Evolutionary conservation across 345 rosid species (phyloP), one percentile per base, ranked within the genome.

Genomic region (Rubroshorea leprosula): DNA sequence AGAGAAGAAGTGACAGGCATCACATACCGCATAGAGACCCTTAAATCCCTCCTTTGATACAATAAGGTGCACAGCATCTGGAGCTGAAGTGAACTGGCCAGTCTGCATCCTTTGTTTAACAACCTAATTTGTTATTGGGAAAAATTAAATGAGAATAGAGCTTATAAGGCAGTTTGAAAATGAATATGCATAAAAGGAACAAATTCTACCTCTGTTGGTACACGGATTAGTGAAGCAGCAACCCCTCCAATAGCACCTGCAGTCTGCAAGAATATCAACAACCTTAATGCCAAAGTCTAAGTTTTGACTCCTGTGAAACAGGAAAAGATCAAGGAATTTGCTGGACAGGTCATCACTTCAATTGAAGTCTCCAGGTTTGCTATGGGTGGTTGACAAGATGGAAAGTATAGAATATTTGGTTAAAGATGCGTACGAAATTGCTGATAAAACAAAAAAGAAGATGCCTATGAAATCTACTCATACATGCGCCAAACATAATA

Each of bases 61-160:
- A 70, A 89, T 82, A 50, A 87, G 75, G 24, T 83, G 85, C 52
- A 93, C 92, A 63, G 97, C 99, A 54, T 71, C 69, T 19, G 96
- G 86, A 39, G 99, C 92, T 24, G 97, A 83, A 51, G 80, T 67
- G 74, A 85, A 93, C 57, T 93, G 99, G 55, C 90, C 89, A 20
- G 99, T 87, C 74, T 89, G 96, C 96, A 87, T 80, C 79, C 99
- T 80, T 68, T 87, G 91, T 75, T 89, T 93, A 57, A 93, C 90
- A 74, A 93, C 99, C 97, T 93, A 73, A 35, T 29, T 57, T 44
- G 41, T 35, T 35, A 2, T 3, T 35, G 11, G 41, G 1, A 66
- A 51, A 43, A n/a, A n/a, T n/a, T n/a, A n/a, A n/a, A n/a, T n/a
- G n/a, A 27, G 22, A 19, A 68, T 1, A 55, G 23, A 45, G 13